Evolutionary conservation across 495 filamentous ascomycete species (phyloP).

Genomic region (Annulohypoxylon maeteangense): DNA sequence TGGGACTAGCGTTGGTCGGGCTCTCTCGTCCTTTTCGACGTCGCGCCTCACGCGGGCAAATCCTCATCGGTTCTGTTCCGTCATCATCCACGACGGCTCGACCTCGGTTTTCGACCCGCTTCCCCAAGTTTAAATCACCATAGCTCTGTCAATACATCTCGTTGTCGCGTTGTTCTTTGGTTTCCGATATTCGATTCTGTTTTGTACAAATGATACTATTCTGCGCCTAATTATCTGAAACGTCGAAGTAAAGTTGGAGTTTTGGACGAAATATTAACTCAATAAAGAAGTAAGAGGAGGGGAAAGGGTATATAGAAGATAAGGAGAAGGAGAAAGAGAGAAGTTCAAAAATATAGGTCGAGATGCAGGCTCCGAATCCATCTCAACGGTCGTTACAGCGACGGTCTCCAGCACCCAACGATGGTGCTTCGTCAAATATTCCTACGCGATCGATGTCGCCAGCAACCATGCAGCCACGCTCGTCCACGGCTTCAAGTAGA

Average conservation of each 20-base stretch:
- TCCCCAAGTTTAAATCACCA: constrained; percentile 9
- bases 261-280: constrained; percentile 4
- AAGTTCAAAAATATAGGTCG: constrained; percentile 11
- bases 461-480: constrained; percentile 69
- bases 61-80: constrained; percentile 20
- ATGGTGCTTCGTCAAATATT: constrained; percentile 55
- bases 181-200: constrained; percentile 6
- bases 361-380: constrained; percentile 54
- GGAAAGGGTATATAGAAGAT: constrained; percentile 28
- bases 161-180: constrained; percentile 3
- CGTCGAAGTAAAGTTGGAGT: constrained; percentile 16
- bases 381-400: constrained; percentile 58
- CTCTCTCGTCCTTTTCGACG: constrained; percentile 43
- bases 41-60: constrained; percentile 45
- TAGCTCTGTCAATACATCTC: neutral
- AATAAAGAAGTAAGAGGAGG: constrained; percentile 32
- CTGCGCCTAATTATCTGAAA: constrained; percentile 2
- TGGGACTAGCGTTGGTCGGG: constrained; percentile 36
- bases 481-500: constrained; percentile 54
- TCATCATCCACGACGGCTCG: constrained; percentile 28
- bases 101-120: constrained; percentile 12
- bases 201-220: constrained; percentile 25
- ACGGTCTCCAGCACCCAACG: constrained; percentile 61
- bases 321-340: constrained; percentile 22
- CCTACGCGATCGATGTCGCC: constrained; percentile 81